Conservation (phyloP, 2,329 filamentous ascomycete genomes). For the Clonostachys rosea region DNA sequence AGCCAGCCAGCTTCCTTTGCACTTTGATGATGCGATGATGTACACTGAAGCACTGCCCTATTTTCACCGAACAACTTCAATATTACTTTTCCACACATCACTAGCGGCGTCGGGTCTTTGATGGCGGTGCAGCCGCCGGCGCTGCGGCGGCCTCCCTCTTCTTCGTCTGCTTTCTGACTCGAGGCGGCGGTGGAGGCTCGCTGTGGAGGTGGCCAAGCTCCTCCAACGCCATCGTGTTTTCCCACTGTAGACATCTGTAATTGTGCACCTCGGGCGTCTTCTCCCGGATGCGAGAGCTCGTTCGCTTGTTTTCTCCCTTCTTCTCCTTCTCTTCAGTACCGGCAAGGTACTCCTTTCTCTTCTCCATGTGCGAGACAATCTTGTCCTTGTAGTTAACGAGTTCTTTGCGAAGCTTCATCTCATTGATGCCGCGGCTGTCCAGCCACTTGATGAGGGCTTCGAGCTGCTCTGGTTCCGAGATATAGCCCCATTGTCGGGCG, state of each 20-base stretch:
- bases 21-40: no score
- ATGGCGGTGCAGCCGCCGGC: conserved; percentile 13
- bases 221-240: conserved; percentile 52
- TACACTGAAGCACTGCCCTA: no score
- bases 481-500: conserved; percentile 86
- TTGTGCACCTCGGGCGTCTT: conserved; percentile 38
- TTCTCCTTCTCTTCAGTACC: conserved; percentile 27
- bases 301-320: conserved; percentile 33
- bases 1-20: no score
- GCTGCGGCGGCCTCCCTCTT: conserved; percentile 41
- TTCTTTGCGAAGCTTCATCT: conserved; percentile 84
- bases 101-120: conserved; percentile 14
- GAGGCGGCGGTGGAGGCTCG: conserved; percentile 45
- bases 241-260: conserved; percentile 48
- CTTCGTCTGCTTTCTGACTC: conserved; percentile 43
- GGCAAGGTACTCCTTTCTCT: conserved; percentile 64
- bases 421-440: conserved; percentile 80
- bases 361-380: conserved; percentile 76
- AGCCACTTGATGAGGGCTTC: conserved; percentile 83
- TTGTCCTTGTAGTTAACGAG: conserved; percentile 70
- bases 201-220: conserved; percentile 55
- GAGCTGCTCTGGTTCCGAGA: conserved; percentile 73
- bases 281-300: conserved; percentile 39
- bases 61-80: no score
- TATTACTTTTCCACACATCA: no score